Evolutionary conservation across 2,329 filamentous ascomycete genomes (phyloP).

Genomic region (Cordyceps cicadae): DNA sequence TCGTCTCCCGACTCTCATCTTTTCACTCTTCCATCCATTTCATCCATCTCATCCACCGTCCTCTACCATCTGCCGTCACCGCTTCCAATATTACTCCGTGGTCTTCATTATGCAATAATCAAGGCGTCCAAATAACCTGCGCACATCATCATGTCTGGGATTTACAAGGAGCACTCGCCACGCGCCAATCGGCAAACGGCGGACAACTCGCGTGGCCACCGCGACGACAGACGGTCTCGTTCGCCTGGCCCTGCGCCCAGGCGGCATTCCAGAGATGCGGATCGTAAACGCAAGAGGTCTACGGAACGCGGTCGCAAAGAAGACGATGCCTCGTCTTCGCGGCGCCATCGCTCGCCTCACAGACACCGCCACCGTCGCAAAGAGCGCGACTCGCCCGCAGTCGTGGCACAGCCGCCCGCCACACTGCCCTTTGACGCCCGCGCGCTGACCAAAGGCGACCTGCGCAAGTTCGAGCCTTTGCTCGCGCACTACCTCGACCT

Average conservation of each 20-base stretch:
- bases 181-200: neutral
- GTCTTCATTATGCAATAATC: neutral
- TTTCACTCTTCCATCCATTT: neutral
- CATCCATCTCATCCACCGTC: neutral
- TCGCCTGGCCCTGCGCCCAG: slow-evolving; percentile 13
- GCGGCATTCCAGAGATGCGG: slow-evolving; percentile 4
- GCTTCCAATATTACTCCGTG: neutral
- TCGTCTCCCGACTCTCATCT: neutral
- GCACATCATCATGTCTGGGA: neutral
- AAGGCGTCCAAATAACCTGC: too few species aligned
- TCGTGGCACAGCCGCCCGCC: neutral
- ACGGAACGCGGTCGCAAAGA: neutral
- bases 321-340: slow-evolving; percentile 2
- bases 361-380: slow-evolving; percentile 13
- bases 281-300: slow-evolving; percentile 3
- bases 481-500: slow-evolving; percentile 81
- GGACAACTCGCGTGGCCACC: slow-evolving; percentile 2
- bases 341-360: slow-evolving; percentile 10
- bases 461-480: slow-evolving; percentile 57
- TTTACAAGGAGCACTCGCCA: neutral
- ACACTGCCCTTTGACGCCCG: slow-evolving; percentile 58
- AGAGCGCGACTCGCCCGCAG: neutral
- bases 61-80: neutral
- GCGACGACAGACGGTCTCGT: slow-evolving; percentile 9
- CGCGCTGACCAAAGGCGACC: slow-evolving; percentile 59